phyloP scores from a whole-genome alignment of 164 flowering plant genomes.

The Berberis thunbergii region DNA sequence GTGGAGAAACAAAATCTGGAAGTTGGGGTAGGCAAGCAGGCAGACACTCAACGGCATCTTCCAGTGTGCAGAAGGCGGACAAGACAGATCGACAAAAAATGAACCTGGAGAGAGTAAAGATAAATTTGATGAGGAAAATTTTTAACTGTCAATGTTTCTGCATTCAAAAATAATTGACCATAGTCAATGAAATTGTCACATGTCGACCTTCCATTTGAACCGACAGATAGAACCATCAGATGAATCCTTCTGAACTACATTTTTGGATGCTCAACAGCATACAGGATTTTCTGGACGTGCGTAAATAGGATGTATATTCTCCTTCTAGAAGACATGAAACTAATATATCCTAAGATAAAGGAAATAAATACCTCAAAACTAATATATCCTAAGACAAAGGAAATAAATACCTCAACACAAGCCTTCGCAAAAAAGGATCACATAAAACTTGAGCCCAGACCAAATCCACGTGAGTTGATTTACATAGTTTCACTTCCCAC shows the following conservation, averaged over 20 bases:
- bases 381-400: neutral
- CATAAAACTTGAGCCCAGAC: constrained; percentile 91
- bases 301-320: too few species aligned
- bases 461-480: constrained; percentile 50
- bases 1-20: constrained; percentile 52
- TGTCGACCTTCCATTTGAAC: too few species aligned
- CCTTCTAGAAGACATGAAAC: too few species aligned
- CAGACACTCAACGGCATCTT: constrained; percentile 36
- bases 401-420: constrained; percentile 62
- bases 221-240: too few species aligned
- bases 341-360: too few species aligned
- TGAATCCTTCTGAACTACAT: too few species aligned
- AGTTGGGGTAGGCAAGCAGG: constrained; percentile 76
- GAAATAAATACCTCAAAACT: too few species aligned
- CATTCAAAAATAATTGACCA: neutral
- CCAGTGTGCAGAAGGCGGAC: constrained; percentile 34
- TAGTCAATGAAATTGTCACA: neutral
- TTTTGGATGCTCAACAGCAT: too few species aligned
- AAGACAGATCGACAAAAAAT: constrained; percentile 76
- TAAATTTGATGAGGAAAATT: neutral
- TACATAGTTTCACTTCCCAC: constrained; percentile 82
- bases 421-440: constrained; percentile 77
- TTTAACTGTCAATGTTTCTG: neutral
- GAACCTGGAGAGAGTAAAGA: constrained; percentile 45
- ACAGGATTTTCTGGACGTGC: too few species aligned